These are phyloP conservation scores for Xylariaceae sp. DNA, from an alignment of 2,329 filamentous ascomycete species.

Conservation along the genomic window DNA sequence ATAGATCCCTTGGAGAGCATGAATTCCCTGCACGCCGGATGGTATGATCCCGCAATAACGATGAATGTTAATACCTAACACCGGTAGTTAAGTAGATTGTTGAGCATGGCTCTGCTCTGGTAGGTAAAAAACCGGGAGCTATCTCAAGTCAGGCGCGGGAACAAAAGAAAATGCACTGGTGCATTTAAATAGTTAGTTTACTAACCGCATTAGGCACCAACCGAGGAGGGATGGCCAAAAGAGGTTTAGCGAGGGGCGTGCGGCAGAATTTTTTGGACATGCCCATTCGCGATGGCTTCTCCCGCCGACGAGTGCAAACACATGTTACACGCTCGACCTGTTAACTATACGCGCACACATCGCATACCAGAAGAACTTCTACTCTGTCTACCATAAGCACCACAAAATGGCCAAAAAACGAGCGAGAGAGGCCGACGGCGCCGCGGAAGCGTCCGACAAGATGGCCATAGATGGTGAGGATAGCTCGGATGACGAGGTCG, in stretches of 20 bases:
- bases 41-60: too few relatives aligned
- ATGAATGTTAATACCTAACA: too few relatives aligned
- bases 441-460: conserved; percentile 45
- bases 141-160: too few relatives aligned
- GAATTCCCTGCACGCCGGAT: too few relatives aligned
- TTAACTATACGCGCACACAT: not conserved
- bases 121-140: too few relatives aligned
- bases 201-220: not conserved
- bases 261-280: conserved; percentile 35
- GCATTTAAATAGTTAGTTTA: too few relatives aligned
- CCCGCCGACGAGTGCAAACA: not conserved
- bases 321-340: not conserved
- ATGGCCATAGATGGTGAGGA: conserved; percentile 43
- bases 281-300: not conserved
- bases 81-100: too few relatives aligned
- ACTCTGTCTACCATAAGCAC: not conserved
- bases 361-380: not conserved
- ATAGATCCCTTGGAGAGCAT: too few relatives aligned
- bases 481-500: conserved; percentile 50
- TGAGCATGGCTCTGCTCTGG: too few relatives aligned
- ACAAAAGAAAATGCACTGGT: too few relatives aligned
- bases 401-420: conserved; percentile 50
- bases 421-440: conserved; percentile 44
- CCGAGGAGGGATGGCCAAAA: conserved; percentile 21
- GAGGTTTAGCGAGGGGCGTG: conserved; percentile 41